Percentiles rank a stretch among this genome's conserved stretches.
These are phyloP conservation scores for Globisporangium acanthophoron DNA, from an alignment of 352 stramenopile species.

Conservation along the genomic window DNA sequence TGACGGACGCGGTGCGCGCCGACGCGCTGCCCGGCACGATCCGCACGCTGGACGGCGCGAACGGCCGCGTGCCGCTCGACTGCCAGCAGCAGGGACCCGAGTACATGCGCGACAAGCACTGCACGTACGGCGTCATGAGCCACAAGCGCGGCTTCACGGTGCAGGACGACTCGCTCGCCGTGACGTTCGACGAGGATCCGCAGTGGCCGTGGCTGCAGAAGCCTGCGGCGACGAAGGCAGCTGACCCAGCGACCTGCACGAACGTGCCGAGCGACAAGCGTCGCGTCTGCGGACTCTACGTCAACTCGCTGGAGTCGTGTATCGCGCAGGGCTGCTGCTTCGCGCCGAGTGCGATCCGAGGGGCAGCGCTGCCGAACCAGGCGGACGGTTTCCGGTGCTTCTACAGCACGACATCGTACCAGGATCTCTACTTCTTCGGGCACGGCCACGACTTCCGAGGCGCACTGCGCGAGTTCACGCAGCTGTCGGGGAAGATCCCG, in stretches of 20 bases:
- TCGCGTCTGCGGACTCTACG: constrained; percentile 21
- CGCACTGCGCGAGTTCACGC: constrained; percentile 36
- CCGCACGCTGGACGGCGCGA: constrained; percentile 28
- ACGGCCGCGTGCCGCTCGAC: constrained; percentile 23
- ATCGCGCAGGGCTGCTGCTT: constrained; percentile 26
- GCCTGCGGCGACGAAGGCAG: not conserved
- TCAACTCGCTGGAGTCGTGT: constrained; percentile 15
- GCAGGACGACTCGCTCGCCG: constrained; percentile 27
- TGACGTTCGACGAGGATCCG: constrained; percentile 18
- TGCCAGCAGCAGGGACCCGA: constrained; percentile 21
- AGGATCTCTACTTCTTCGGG: constrained; percentile 46
- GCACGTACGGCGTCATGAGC: constrained; percentile 32
- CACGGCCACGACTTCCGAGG: constrained; percentile 33
- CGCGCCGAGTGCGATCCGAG: constrained; percentile 1
- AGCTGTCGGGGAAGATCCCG: constrained; percentile 26
- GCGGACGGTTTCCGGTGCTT: constrained; percentile 22
- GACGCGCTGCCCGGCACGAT: constrained; percentile 28
- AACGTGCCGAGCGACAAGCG: constrained; percentile 13
- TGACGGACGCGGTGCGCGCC: constrained; percentile 15
- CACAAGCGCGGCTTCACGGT: constrained; percentile 26
- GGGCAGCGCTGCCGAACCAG: not conserved
- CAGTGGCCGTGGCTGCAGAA: constrained; percentile 23
- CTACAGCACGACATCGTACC: constrained; percentile 24
- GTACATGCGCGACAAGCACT: constrained; percentile 30
- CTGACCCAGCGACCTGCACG: constrained; percentile 4